Base-by-base conservation (phyloP, 768 basidiomycete species). In the Auricularia cornea region DNA sequence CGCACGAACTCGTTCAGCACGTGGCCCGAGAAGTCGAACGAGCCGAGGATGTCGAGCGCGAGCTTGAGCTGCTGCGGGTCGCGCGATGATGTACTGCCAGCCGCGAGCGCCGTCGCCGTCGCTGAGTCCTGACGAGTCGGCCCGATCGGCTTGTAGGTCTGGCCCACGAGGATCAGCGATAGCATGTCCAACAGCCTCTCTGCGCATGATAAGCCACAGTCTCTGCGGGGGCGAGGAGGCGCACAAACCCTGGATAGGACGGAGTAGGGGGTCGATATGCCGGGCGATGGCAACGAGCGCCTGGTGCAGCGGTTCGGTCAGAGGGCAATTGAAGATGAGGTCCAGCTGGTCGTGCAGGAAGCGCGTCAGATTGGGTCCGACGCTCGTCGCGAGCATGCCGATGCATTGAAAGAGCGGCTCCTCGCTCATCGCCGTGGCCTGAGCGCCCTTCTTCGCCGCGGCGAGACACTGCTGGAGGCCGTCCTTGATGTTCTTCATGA, bases 371-470 rank as follows among this genome's bases (percentile, higher is more conserved):
- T 94, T 96, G 2, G 94, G 94, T 0, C 97, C 97, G 33, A 99
- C 94, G 10, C 97, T 92, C 1, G 87, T 84, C 1, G 95, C 93
- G 51, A 99, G 79, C 94, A 98, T 96, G 40, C 93, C 93, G 64
- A 99, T 84, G 74, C 97, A 98, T 80, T 98, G 92, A 71, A 99
- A 98, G 64, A 98, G 94, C 0, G 95, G 90, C 67, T 94, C 94
- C 73, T 98, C 95, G 18, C 89, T 87, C 2, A 92, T 90, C 1
- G 94, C 91, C 71, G 93, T 94, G 80, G 94, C 96, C 71, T 88
- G 26, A 6, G 11, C 30, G 11, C 30, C 30, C 16, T 31, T 31
- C 28, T 57, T 28, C 6, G 18, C 3, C 16, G 70, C 82, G 66
- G 70, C 94, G 94, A 95, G 95, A 76, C 91, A 80, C 66, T 83